Evolutionary conservation across 441 rosid species (phyloP).

Genomic region (Adansonia gregorii): DNA sequence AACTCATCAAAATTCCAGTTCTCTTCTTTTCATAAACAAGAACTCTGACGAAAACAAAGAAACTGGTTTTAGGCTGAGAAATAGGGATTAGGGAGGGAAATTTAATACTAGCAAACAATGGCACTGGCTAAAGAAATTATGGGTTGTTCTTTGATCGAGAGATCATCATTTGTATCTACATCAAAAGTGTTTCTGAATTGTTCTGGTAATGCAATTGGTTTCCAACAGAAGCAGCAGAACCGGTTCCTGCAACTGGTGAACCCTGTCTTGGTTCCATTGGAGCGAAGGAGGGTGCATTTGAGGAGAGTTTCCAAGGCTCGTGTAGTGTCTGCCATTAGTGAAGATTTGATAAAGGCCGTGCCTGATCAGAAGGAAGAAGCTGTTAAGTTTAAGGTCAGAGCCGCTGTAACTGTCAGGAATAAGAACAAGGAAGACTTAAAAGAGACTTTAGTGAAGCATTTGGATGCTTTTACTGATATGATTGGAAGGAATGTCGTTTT

Average conservation of each 20-base stretch:
- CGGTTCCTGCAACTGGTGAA: slow-evolving; percentile 32
- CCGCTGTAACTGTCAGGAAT: slow-evolving; percentile 70
- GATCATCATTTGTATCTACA: slow-evolving; percentile 48
- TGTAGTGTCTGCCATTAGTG: slow-evolving; percentile 71
- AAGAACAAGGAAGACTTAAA: slow-evolving; percentile 79
- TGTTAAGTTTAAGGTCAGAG: slow-evolving; percentile 73
- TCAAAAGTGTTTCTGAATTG: slow-evolving; percentile 37
- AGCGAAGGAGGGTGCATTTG: slow-evolving; percentile 33
- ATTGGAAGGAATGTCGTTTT: slow-evolving; percentile 81
- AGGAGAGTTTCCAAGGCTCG: slow-evolving; percentile 28
- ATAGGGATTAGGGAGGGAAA: not conserved
- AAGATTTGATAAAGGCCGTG: slow-evolving; percentile 58
- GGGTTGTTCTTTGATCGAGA: slow-evolving; percentile 56
- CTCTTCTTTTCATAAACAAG: slow-evolving; percentile 4
- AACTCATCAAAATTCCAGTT: not conserved
- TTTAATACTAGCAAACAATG: slow-evolving; percentile 34
- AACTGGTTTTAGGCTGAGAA: not conserved
- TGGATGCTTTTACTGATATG: slow-evolving; percentile 71
- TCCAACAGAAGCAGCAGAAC: slow-evolving; percentile 30
- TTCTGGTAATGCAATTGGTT: not conserved
- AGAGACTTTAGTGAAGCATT: slow-evolving; percentile 65
- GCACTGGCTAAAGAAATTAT: slow-evolving; percentile 65
- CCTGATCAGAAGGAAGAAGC: slow-evolving; percentile 37
- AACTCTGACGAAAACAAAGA: slow-evolving; percentile 1
- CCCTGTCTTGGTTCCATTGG: slow-evolving; percentile 39